Evolutionary conservation across 352 stramenopile species (phyloP), one percentile per base, ranked within the genome.

Genomic region (Globisporangium ultimum): DNA sequence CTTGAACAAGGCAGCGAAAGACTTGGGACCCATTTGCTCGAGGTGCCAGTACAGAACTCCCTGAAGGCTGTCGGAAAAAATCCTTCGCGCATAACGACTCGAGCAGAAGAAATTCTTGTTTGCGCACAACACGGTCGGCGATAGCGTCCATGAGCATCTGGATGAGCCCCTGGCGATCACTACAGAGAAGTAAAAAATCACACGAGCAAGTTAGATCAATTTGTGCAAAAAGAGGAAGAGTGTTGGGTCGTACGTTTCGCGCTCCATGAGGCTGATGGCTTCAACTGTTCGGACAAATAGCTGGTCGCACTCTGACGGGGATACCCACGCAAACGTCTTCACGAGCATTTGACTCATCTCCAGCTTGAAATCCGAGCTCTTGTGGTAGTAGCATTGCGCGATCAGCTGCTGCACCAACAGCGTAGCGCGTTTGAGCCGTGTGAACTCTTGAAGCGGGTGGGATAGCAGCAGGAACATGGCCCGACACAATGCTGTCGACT

Each of bases 381-480:
- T 88, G 28, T 76, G 69, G 32, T 76, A 80, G 53, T 74, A 79
- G 45, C 78, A 88, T 50, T 90, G 80, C 13, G 82, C 80, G 22
- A 88, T 75, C 12, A 91, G 54, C 36, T 87, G 67, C 15, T 82
- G 70, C 14, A 78, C 71, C 13, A 92, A 68, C 20, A 70, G 45
- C 14, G 60, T 24, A 22, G 77, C 72, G 47, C 68, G 72, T 14
- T 71, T 59, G 40, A 89, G 62, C 0, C 81, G 83, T n/a, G 68
- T 62, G 24, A 87, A 83, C 32, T 61, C 63, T 40, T 82, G 83
- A 32, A 95, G 48, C 21, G 81, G 78, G 36, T 93, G 83, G 1
- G 75, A 66, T 17, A 93, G 68, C 24, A 93, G n/a, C 49, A 93
- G 73, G 59, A 83, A 89, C 6, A 82, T 60, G 12, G 74, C 79